A percentile compares a stretch with the other conserved stretches of the same genome.
These are phyloP conservation scores for Fusarium solani-melongenae DNA, from an alignment of 2,329 filamentous ascomycete genomes.

Conservation along the genomic window DNA sequence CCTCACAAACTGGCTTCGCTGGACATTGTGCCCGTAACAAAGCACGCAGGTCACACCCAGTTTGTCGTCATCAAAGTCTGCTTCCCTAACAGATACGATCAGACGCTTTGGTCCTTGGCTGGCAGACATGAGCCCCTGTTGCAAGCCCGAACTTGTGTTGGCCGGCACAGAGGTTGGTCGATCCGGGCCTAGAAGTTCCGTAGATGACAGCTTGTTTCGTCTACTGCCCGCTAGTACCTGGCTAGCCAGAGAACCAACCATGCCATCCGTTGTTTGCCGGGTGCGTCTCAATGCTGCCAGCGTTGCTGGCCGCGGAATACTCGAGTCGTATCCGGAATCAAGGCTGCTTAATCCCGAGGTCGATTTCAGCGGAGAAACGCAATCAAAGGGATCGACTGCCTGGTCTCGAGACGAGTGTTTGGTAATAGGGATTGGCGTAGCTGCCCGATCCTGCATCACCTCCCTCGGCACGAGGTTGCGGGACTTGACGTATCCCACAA, in stretches of 20 bases:
- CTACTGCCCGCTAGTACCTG: constrained; percentile 31
- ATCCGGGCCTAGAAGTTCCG: constrained; percentile 33
- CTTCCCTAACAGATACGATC: constrained; percentile 30
- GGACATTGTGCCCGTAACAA: constrained; percentile 42
- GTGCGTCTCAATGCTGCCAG: constrained; percentile 29
- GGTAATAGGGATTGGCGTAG: constrained; percentile 40
- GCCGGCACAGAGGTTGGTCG: constrained; percentile 22
- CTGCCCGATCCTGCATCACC: constrained; percentile 10
- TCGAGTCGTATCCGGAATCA: constrained; percentile 43
- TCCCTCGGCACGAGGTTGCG: constrained; percentile 35
- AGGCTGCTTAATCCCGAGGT: constrained; percentile 39
- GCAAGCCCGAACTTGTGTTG: not conserved
- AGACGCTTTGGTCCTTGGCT: constrained; percentile 14
- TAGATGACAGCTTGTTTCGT: constrained; percentile 23
- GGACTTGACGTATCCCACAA: constrained; percentile 43
- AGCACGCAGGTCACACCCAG: constrained; percentile 39
- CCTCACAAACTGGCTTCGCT: constrained; percentile 32
- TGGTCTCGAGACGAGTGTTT: constrained; percentile 22
- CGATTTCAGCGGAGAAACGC: constrained; percentile 33
- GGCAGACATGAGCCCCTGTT: constrained; percentile 11
- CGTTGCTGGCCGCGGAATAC: constrained; percentile 34
- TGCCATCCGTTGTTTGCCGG: constrained; percentile 32
- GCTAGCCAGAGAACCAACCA: constrained; percentile 22
- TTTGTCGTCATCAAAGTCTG: constrained; percentile 33
- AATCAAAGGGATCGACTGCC: constrained; percentile 26